Evolutionary conservation across 768 basidiomycete genomes (phyloP).

Genomic region (Hortiboletus flavorubellus): DNA sequence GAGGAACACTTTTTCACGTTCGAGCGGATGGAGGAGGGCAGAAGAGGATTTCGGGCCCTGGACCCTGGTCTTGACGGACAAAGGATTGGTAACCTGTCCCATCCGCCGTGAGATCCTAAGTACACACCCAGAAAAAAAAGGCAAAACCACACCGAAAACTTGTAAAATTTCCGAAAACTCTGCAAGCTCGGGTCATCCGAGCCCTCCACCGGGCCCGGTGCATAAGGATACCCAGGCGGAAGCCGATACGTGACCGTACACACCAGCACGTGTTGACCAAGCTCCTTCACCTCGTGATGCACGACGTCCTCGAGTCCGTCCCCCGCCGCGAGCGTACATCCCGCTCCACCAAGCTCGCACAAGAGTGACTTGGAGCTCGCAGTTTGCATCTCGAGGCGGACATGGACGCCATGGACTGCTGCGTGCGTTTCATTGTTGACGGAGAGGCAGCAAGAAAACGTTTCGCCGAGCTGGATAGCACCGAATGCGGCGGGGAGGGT

Average conservation of each 20-base stretch:
- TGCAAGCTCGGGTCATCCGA: constrained; percentile 54
- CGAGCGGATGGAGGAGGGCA: constrained; percentile 55
- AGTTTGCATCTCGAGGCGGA: constrained; percentile 87
- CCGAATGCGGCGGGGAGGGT: constrained; percentile 83
- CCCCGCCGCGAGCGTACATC: constrained; percentile 46
- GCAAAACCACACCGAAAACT: constrained; percentile 67
- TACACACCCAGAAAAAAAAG: neutral
- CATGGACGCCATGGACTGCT: constrained; percentile 57
- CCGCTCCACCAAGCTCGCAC: constrained; percentile 59
- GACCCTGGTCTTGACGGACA: constrained; percentile 94
- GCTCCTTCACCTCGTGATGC: constrained; percentile 88
- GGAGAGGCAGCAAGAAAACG: constrained; percentile 78
- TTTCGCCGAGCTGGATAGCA: constrained; percentile 84
- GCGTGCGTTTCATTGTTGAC: constrained; percentile 74
- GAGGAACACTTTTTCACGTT: constrained; percentile 83
- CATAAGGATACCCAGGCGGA: constrained; percentile 51
- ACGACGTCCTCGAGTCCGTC: constrained; percentile 67
- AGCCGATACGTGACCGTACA: constrained; percentile 83
- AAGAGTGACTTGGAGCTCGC: constrained; percentile 59
- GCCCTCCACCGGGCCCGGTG: constrained; percentile 48
- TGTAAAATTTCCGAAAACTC: constrained; percentile 87
- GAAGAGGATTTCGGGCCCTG: constrained; percentile 73
- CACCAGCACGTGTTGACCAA: constrained; percentile 86
- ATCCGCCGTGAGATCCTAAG: neutral
- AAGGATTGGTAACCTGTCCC: constrained; percentile 82